Conservation (phyloP, 208 protist species). For the Borovskyia barvae region DNA sequence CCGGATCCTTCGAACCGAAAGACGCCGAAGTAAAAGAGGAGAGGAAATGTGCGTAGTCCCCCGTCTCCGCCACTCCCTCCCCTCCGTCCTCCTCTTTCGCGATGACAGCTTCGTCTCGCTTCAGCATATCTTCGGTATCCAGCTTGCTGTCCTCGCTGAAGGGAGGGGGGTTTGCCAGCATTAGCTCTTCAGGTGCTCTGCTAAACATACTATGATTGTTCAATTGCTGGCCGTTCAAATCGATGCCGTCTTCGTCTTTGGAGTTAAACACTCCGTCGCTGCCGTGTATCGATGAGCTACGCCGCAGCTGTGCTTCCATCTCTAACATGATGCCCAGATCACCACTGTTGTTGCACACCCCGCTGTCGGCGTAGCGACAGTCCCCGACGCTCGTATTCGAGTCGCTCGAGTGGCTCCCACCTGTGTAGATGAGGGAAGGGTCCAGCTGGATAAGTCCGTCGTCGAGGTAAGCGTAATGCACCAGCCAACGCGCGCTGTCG, state of each 20-base stretch:
- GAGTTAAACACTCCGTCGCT: constrained; percentile 2
- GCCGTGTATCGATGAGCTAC: constrained; percentile 15
- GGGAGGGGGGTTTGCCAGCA: background rate
- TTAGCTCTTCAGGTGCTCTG: background rate
- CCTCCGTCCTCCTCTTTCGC: background rate
- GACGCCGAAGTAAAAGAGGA: constrained; percentile 11
- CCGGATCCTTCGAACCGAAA: constrained; percentile 15
- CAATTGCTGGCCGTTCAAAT: background rate
- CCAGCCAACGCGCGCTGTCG: constrained; percentile 78
- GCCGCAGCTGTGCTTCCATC: constrained; percentile 50
- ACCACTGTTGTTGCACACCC: constrained; percentile 63
- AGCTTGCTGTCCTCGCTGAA: background rate
- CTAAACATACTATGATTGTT: constrained; percentile 26
- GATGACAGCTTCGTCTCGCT: too few species aligned
- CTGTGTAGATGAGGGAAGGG: constrained; percentile 14
- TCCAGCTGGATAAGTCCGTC: constrained; percentile 59
- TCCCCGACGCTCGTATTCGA: constrained; percentile 18
- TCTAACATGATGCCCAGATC: constrained; percentile 60
- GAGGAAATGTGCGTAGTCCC: background rate
- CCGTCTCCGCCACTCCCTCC: background rate
- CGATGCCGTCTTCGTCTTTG: constrained; percentile 22
- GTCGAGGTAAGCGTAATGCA: constrained; percentile 84
- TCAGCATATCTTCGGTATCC: too few species aligned
- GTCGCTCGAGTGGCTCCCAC: constrained; percentile 13
- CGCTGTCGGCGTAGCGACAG: constrained; percentile 26